Evolutionary conservation across 805 yeast genomes (phyloP).

Genomic region (Metschnikowia colocasiae): DNA sequence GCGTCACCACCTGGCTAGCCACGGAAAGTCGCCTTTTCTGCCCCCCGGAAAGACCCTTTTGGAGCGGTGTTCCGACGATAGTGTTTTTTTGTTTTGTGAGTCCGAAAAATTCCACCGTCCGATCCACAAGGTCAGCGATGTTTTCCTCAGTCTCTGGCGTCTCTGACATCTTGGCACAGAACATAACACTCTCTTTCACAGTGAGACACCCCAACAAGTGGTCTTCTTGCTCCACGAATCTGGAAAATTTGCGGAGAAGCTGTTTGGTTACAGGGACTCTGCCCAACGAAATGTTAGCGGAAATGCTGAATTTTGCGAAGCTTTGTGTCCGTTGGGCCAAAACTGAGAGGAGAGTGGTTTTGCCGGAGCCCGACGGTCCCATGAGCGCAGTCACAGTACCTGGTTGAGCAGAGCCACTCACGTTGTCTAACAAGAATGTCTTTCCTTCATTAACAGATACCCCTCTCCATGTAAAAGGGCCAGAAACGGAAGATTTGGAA

Average conservation of each 20-base stretch:
- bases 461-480: conserved; percentile 7
- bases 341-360: conserved; percentile 72
- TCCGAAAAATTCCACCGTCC: conserved; percentile 61
- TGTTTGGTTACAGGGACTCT: conserved; percentile 8
- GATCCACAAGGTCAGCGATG: conserved; percentile 44
- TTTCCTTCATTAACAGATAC: conserved; percentile 10
- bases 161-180: conserved; percentile 67
- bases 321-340: conserved; percentile 49
- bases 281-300: conserved; percentile 39
- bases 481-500: not conserved
- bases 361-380: conserved; percentile 91
- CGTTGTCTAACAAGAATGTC: conserved; percentile 9
- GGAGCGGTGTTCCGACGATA: conserved; percentile 46
- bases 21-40: conserved; percentile 75
- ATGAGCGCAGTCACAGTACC: conserved; percentile 61
- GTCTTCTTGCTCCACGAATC: conserved; percentile 72
- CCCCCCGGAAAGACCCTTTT: conserved; percentile 76
- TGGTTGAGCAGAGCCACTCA: conserved; percentile 9
- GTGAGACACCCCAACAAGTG: conserved; percentile 66
- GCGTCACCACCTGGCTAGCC: conserved; percentile 71
- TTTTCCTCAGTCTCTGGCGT: conserved; percentile 43
- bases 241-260: conserved; percentile 16
- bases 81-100: conserved; percentile 61
- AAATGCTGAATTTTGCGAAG: conserved; percentile 37
- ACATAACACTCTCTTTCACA: conserved; percentile 58